These are phyloP conservation scores for Phialocephala sp. DNA, from an alignment of 2,329 filamentous ascomycete genomes.

Conservation along the genomic window DNA sequence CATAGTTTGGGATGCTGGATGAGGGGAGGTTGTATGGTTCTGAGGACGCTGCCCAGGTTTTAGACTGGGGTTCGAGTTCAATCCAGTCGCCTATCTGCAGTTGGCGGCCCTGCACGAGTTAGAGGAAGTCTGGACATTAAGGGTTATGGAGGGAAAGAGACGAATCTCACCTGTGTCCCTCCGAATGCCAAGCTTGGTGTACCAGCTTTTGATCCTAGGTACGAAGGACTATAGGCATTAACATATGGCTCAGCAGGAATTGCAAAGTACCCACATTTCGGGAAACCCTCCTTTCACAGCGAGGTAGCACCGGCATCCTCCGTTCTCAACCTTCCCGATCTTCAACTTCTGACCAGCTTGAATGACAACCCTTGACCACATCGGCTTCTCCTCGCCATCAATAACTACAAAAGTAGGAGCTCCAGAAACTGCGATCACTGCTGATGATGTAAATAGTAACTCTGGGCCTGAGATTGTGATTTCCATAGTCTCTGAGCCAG, in stretches of 20 bases:
- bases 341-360: constrained; percentile 57
- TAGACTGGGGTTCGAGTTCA: constrained; percentile 17
- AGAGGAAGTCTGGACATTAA: neutral
- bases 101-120: constrained; percentile 30
- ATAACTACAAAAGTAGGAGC: constrained; percentile 57
- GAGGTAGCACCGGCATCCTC: constrained; percentile 63
- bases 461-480: constrained; percentile 66
- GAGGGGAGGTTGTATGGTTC: constrained; percentile 19
- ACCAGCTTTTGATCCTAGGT: constrained; percentile 52
- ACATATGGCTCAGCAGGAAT: neutral
- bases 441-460: constrained; percentile 58
- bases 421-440: constrained; percentile 62
- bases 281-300: constrained; percentile 62
- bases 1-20: constrained; percentile 25
- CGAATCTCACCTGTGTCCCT: constrained; percentile 51
- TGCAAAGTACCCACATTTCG: constrained; percentile 41
- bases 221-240: constrained; percentile 35
- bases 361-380: constrained; percentile 61
- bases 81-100: constrained; percentile 30
- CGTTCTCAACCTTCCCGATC: constrained; percentile 58
- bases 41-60: constrained; percentile 15
- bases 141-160: neutral
- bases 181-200: constrained; percentile 52
- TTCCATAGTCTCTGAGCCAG: constrained; percentile 59
- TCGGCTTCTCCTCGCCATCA: constrained; percentile 54